Conservation (phyloP, 1,139 yeast genomes). For the Diutina siamensis region DNA sequence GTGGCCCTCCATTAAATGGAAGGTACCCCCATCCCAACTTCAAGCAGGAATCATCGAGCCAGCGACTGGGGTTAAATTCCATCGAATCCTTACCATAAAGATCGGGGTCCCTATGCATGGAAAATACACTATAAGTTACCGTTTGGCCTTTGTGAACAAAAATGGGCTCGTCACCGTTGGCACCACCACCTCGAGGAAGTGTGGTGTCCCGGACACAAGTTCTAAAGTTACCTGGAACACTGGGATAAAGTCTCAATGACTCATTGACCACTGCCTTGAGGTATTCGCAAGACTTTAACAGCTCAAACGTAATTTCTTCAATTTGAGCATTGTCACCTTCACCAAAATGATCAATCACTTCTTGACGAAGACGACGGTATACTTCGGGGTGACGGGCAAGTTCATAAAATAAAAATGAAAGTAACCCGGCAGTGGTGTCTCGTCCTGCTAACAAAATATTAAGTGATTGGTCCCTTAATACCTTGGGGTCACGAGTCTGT, state of each 20-base stretch:
- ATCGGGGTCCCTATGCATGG: constrained; percentile 32
- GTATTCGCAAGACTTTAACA: constrained; percentile 7
- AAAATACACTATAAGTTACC: constrained; percentile 31
- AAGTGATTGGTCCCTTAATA: constrained; percentile 19
- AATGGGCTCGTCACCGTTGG: constrained; percentile 28
- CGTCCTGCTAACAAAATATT: constrained; percentile 24
- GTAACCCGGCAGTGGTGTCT: constrained; percentile 22
- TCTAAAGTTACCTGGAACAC: not conserved
- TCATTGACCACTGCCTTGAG: constrained; percentile 3
- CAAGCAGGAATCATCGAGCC: constrained; percentile 34
- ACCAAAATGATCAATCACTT: constrained; percentile 15
- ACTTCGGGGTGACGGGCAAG: constrained; percentile 15
- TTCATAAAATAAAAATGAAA: constrained; percentile 17
- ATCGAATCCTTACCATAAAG: constrained; percentile 40
- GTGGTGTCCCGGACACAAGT: not conserved
- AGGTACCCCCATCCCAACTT: constrained; percentile 37
- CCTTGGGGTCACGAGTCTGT: constrained; percentile 16
- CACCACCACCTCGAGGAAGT: constrained; percentile 6
- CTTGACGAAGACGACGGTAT: constrained; percentile 15
- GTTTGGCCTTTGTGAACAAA: constrained; percentile 35
- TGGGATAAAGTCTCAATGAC: not conserved
- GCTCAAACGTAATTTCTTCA: constrained; percentile 18
- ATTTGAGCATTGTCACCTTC: constrained; percentile 15
- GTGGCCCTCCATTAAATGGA: constrained; percentile 22
- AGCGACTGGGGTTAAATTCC: constrained; percentile 40